These are phyloP conservation scores for Aureobasidium sp. DNA, from an alignment of 2,329 filamentous ascomycete genomes.

Conservation along the genomic window DNA sequence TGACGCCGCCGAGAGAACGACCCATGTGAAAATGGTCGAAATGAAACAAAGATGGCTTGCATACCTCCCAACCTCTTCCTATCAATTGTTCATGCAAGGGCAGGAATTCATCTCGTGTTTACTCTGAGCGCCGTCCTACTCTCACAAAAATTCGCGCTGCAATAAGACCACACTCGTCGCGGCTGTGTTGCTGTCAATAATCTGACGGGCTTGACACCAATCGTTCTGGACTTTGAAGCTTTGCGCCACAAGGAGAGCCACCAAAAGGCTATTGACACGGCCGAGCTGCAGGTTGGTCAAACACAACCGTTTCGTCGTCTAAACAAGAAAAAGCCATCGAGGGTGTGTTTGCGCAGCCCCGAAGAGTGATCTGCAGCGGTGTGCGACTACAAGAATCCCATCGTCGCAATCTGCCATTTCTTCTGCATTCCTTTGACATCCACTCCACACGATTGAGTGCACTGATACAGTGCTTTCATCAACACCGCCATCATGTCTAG, in stretches of 20 bases:
- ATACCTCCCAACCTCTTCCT: not conserved
- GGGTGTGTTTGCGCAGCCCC: constrained; percentile 7
- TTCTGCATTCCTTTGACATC: not conserved
- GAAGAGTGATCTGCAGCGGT: constrained; percentile 1
- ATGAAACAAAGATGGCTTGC: constrained; percentile 5
- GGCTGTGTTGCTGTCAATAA: constrained; percentile 1
- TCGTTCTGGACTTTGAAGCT: constrained; percentile 10
- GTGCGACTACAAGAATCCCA: constrained; percentile 6
- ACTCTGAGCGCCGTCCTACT: not conserved
- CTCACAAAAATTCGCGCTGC: not conserved
- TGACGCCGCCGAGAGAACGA: not conserved
- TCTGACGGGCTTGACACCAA: constrained; percentile 3
- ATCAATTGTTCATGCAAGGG: not conserved
- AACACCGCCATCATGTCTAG: constrained; percentile 5
- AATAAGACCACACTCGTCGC: not conserved
- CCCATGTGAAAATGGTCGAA: constrained; percentile 12
- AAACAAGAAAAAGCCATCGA: constrained; percentile 10
- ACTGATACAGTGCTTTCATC: not conserved
- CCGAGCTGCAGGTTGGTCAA: constrained; percentile 12
- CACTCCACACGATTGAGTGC: not conserved
- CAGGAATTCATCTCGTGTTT: not conserved
- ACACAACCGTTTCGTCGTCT: constrained; percentile 4
- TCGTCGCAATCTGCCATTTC: not conserved
- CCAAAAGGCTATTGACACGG: constrained; percentile 1
- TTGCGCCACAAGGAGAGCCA: constrained; percentile 11